phyloP scores from a whole-genome alignment of 2,329 filamentous ascomycete genomes.

The Pyricularia grisea region DNA sequence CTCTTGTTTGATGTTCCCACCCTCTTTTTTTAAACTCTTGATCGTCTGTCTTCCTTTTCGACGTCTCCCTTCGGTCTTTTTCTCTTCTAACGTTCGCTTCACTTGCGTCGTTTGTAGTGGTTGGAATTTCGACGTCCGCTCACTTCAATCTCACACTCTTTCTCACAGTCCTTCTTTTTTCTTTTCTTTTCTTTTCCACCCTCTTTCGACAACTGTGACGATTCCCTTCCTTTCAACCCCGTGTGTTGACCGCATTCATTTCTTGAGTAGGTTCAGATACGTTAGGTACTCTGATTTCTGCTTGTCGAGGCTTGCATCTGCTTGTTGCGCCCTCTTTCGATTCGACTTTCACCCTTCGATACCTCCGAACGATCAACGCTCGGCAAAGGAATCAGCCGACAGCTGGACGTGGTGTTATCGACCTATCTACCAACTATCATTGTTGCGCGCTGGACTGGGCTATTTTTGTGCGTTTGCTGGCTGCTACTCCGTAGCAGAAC shows the following conservation, averaged over 20 bases:
- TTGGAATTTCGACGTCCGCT: slow-evolving; percentile 3
- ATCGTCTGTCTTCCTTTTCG: background rate
- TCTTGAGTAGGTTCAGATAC: background rate
- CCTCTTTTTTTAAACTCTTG: background rate
- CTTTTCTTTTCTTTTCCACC: background rate
- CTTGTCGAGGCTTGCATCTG: background rate
- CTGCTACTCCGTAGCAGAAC: background rate
- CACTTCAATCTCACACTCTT: background rate
- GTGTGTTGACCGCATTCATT: slow-evolving; percentile 10
- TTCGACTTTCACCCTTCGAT: background rate
- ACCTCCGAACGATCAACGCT: background rate
- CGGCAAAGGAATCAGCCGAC: background rate
- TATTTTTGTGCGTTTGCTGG: background rate
- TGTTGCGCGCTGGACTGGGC: background rate
- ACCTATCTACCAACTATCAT: background rate
- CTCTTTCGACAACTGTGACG: background rate
- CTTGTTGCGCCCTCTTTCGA: background rate
- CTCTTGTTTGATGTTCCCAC: background rate
- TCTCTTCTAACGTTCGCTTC: background rate
- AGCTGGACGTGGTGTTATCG: background rate
- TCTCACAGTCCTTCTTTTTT: background rate
- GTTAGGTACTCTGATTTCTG: background rate
- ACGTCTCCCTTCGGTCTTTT: background rate
- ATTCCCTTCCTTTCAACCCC: background rate
- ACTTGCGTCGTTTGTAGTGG: background rate